Base-by-base conservation (phyloP, 257 asterid genomes). In the Jacaranda mimosifolia region DNA sequence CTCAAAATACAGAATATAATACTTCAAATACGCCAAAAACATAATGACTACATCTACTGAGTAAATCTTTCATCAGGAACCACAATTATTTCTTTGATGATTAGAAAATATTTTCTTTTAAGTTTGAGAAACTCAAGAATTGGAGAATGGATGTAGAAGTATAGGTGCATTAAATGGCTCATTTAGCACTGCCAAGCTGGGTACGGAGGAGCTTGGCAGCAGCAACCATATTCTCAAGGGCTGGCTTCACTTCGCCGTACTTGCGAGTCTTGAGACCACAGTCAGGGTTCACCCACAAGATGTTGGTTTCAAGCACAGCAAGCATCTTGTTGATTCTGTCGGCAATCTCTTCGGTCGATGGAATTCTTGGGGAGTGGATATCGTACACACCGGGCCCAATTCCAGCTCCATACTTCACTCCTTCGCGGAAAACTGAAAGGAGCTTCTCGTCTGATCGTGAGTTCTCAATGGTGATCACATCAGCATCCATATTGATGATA, bases 241-340 rank as follows among this genome's bases (percentile, higher is more conserved):
- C 98, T 0, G 99, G 99, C 83, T 91, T 95, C 60, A 95, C 99
- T 82, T 95, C 99, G 0, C 74, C 39, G 75, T 95, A 95, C 85
- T 93, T 95, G 63, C 97, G 94, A 55, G 99, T 95, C 93, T 95
- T 95, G 75, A 95, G 97, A 75, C 99, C 99, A 46, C 97, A 95
- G 80, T 95, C 99, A 0, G 97, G 99, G 91, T 95, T 95, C 12
- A 95, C 98, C 99, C 99, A 95, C 94, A 95, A 82, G 75, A 95
- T 87, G 90, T 92, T 93, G 83, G 97, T 90, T 69, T 92, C 99
- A 0, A 93, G 93, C 55, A 95, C 99, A 4, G 98, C 99, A 78
- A 95, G 98, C 99, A 95, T 95, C 84, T 95, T 93, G 91, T 91
- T 86, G 79, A 95, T 84, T 79, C 99, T 90, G 81, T 95, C 98